phyloP scores from a whole-genome alignment of 2,329 filamentous ascomycete genomes.

The Helminthosporium solani region DNA sequence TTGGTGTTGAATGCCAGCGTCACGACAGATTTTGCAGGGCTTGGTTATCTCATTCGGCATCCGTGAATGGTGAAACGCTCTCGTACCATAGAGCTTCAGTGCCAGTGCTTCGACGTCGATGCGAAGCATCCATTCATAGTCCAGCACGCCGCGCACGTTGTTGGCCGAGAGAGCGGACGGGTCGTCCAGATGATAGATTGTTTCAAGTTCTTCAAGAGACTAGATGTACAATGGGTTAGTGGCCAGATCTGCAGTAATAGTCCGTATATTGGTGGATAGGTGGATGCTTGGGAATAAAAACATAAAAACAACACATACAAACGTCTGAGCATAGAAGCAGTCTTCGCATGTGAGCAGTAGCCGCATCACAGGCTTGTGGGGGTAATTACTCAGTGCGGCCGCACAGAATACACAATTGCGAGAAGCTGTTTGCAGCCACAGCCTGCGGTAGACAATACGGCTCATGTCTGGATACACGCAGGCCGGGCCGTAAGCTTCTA shows the following conservation, averaged over 20 bases:
- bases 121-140: slow-evolving; percentile 28
- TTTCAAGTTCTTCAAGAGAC: slow-evolving; percentile 28
- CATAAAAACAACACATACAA: slow-evolving; percentile 19
- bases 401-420: slow-evolving; percentile 31
- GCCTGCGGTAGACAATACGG: slow-evolving; percentile 29
- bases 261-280: background rate
- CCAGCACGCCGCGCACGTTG: slow-evolving; percentile 15
- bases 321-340: slow-evolving; percentile 33
- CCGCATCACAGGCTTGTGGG: slow-evolving; percentile 19
- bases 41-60: slow-evolving; percentile 2
- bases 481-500: slow-evolving; percentile 19
- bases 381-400: slow-evolving; percentile 24
- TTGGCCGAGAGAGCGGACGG: slow-evolving; percentile 14
- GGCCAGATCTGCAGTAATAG: background rate
- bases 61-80: slow-evolving; percentile 27
- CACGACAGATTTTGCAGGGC: slow-evolving; percentile 1
- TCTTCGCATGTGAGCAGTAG: slow-evolving; percentile 24
- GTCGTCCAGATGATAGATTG: slow-evolving; percentile 30
- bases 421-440: slow-evolving; percentile 35
- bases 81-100: slow-evolving; percentile 30
- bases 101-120: slow-evolving; percentile 34
- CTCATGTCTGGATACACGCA: slow-evolving; percentile 29
- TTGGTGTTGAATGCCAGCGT: background rate
- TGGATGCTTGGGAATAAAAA: too few species aligned
- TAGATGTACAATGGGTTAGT: slow-evolving; percentile 11